Evolutionary conservation across 2,329 filamentous ascomycete genomes (phyloP).

Genomic region (Neofusicoccum umdonicola): DNA sequence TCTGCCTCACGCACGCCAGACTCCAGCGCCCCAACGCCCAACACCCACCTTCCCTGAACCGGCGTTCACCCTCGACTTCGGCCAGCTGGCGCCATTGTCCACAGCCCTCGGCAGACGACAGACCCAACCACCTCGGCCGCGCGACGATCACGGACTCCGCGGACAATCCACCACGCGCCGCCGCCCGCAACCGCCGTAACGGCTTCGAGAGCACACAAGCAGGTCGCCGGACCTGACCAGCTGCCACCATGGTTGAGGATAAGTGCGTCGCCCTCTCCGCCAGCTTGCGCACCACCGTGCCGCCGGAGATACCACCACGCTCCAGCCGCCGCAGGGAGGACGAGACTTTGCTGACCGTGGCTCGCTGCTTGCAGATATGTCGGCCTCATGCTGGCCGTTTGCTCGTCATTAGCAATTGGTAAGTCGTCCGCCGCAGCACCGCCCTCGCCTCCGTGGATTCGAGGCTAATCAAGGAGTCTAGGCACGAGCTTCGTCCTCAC

Average conservation of each 20-base stretch:
- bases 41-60: background rate
- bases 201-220: background rate
- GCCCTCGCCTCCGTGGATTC: background rate
- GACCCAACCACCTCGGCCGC: background rate
- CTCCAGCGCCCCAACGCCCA: background rate
- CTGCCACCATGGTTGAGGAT: conserved; percentile 37
- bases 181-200: background rate
- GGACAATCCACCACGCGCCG: background rate
- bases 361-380: conserved; percentile 34
- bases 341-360: background rate
- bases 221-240: conserved; percentile 7
- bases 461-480: conserved; percentile 37
- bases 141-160: conserved; percentile 9
- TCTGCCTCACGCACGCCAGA: background rate
- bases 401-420: conserved; percentile 42
- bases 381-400: conserved; percentile 40
- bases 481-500: conserved; percentile 98
- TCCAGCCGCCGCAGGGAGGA: background rate
- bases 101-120: background rate
- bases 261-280: conserved; percentile 29
- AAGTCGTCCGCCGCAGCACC: conserved; percentile 16
- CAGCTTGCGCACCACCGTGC: background rate
- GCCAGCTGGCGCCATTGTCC: conserved; percentile 10
- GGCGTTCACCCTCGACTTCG: background rate
- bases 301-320: background rate